Base-by-base conservation (phyloP, 495 filamentous ascomycete species). In the Tetracladium marchalianum region DNA sequence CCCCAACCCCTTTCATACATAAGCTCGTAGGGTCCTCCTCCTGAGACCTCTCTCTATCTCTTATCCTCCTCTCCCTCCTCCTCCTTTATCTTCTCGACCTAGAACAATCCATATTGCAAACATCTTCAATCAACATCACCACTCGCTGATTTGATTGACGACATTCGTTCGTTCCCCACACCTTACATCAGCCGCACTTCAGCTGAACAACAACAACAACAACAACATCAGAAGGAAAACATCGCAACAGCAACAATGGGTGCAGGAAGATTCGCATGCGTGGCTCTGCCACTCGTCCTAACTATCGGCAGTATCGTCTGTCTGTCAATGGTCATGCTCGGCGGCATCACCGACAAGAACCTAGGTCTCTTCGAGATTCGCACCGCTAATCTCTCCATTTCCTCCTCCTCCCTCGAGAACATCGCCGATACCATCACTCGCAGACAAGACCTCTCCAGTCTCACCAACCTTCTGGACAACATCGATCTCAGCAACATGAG, bases 281-380 rank as follows among this genome's bases (percentile, higher is more conserved):
- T 92, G 69, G 73, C 82, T 67, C 67, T 82, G 66, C 87, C 88
- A 44, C 85, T 89, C 66, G 68, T 71, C 46, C 70, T 88, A 54
- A 90, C 82, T 33, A 65, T 87, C 58, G 83, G 72, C 46, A 78
- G 81, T 27, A 64, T 94, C 55, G 66, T 89, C 53, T 82, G 79
- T 53, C 66, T 90, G 53, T 67, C 90, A 45, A 62, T 92, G 33
- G 83, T 84, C 27, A 83, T 81, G 18, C 61, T 87, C 43, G 78
- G 82, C 24, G 85, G 85, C 46, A 77, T 85, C 35, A 75, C 80
- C 61, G 73, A 79, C 65, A 75, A 76, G 57, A 66, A 72, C 37
- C 62, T 90, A 31, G 87, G 81, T 63, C 80, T 93, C 66, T 79
- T 92, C 71, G 70, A 77, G 52, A 75, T 90, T 63, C 78, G 73